Evolutionary conservation across 805 yeast species (phyloP).

Genomic region (Ogataea ganodermae): DNA sequence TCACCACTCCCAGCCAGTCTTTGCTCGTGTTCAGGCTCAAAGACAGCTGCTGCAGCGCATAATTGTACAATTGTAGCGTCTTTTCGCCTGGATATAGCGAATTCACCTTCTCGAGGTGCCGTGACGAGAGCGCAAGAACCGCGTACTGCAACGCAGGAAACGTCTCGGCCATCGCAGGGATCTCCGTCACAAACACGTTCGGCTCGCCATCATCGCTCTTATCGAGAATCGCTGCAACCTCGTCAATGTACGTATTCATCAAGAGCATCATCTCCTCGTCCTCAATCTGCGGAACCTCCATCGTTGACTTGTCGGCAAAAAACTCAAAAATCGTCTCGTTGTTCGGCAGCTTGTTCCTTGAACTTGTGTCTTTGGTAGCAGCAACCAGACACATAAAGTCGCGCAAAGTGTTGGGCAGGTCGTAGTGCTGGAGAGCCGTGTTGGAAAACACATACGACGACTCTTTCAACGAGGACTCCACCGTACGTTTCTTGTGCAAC

Average conservation of each 20-base stretch:
- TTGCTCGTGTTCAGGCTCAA: constrained; percentile 37
- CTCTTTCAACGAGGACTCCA: constrained; percentile 12
- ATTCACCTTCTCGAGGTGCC: constrained; percentile 29
- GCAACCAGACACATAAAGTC: constrained; percentile 44
- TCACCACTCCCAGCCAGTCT: constrained; percentile 33
- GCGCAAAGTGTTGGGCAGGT: constrained; percentile 38
- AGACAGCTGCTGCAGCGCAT: constrained; percentile 35
- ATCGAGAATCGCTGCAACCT: constrained; percentile 36
- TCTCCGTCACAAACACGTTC: constrained; percentile 36
- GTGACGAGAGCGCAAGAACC: constrained; percentile 32
- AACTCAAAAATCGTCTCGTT: constrained; percentile 30
- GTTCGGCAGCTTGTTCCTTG: constrained; percentile 23
- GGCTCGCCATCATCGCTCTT: constrained; percentile 27
- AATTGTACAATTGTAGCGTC: constrained; percentile 32
- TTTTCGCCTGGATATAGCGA: constrained; percentile 25
- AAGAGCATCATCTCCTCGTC: constrained; percentile 38
- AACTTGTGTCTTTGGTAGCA: constrained; percentile 26
- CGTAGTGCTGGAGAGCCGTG: constrained; percentile 24
- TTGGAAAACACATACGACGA: constrained; percentile 11
- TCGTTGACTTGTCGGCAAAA: constrained; percentile 29
- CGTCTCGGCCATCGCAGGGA: constrained; percentile 42
- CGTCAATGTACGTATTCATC: constrained; percentile 38
- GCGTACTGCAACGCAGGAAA: constrained; percentile 31
- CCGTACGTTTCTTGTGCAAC: constrained; percentile 7
- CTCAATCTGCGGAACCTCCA: constrained; percentile 24